Evolutionary conservation across 1,139 yeast genomes (phyloP), one percentile per base, ranked within the genome.

Genomic region (Kodamaea sp.): DNA sequence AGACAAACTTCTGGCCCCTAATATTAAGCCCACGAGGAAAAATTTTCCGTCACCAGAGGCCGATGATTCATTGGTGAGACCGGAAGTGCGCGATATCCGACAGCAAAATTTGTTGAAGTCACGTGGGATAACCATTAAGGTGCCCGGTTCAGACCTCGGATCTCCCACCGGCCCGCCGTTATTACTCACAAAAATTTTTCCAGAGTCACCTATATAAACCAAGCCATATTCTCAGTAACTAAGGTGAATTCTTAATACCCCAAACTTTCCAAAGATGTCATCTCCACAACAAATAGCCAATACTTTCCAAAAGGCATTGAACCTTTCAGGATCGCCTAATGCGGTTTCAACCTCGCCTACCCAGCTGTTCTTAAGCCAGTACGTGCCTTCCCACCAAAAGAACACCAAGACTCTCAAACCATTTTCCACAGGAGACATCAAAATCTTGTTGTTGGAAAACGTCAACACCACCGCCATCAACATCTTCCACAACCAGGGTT

Each of bases 391-490:
- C 31, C 57, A 70, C 20, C 71, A 63, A 43, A 81, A 78, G 48
- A 69, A 76, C 25, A 61, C 76, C 37, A 88, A 85, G 66, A 76
- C 82, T 23, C 75, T 89, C 54, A 89, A 88, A 65, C 96, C 96
- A 14, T 88, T 87, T 59, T 79, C 87, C 43, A 83, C 95, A 38
- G 94, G 92, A 43, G 98, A 92, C 57, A 83, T 92, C 63, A 92
- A 89, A 68, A 86, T 94, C 45, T 72, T 92, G 53, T 68, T 92
- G 48, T 73, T 92, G 45, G 99, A 92, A 68, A 92, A 92, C 56
- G 96, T 92, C 50, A 92, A 94, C 61, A 74, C 77, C 61, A 88
- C 97, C 32, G 99, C 98, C 34, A 78, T 92, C 47, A 79, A 83
- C 35, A 88, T 89, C 46, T 83, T 92, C 66, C 76, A 73, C 44